These are phyloP conservation scores for Ceriops tagal DNA, from an alignment of 345 rosid species.

Conservation along the genomic window DNA sequence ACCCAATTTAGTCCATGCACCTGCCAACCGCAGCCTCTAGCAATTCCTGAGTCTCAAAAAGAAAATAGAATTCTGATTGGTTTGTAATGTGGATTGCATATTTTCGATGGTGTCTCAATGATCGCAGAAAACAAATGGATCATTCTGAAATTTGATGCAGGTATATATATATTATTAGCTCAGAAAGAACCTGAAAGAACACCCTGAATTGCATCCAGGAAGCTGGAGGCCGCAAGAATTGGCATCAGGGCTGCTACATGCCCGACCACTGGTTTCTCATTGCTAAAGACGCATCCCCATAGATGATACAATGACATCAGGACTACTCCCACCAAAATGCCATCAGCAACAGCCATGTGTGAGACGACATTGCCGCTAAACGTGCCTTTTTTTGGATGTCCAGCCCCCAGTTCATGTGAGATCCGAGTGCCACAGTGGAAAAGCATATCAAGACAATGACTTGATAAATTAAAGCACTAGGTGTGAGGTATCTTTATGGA, in stretches of 20 bases:
- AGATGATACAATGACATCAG: constrained; percentile 5
- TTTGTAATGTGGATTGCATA: neutral
- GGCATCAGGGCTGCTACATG: constrained; percentile 22
- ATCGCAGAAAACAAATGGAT: too few relatives aligned
- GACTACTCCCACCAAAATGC: constrained; percentile 6
- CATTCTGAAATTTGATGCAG: too few relatives aligned
- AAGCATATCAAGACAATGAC: neutral
- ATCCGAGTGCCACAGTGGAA: constrained; percentile 23
- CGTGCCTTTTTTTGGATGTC: constrained; percentile 5
- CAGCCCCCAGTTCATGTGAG: constrained; percentile 32
- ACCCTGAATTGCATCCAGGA: constrained; percentile 26
- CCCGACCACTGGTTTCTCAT: constrained; percentile 16
- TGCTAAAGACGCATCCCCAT: constrained; percentile 27
- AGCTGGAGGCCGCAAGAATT: constrained; percentile 17
- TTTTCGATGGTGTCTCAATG: too few relatives aligned
- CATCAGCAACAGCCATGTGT: constrained; percentile 2
- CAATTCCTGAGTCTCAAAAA: constrained; percentile 29
- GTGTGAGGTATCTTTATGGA: too few relatives aligned
- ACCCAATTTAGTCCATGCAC: constrained; percentile 42
- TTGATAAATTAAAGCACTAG: neutral
- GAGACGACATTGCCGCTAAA: constrained; percentile 6
- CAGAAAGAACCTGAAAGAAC: constrained; percentile 28
- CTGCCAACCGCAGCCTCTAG: constrained; percentile 64
- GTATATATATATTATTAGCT: neutral
- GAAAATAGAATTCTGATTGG: neutral